These are phyloP conservation scores for Xylaria curta DNA, from an alignment of 495 filamentous ascomycete genomes.

Conservation along the genomic window DNA sequence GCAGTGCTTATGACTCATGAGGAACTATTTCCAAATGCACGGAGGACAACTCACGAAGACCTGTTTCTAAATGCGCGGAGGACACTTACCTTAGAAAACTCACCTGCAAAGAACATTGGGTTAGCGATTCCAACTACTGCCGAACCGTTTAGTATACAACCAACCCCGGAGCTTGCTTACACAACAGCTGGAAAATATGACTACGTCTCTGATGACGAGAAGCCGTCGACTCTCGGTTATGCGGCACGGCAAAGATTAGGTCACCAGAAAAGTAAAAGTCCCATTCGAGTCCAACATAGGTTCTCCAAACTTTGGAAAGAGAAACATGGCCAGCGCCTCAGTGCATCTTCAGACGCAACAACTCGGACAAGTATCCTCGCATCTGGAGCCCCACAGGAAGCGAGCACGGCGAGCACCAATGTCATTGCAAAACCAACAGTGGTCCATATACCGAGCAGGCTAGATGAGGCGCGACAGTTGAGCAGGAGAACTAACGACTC, in stretches of 20 bases:
- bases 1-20: constrained; percentile 35
- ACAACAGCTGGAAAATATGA: constrained; percentile 29
- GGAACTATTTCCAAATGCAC: constrained; percentile 26
- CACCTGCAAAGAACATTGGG: constrained; percentile 40
- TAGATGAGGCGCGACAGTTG: constrained; percentile 35
- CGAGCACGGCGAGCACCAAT: constrained; percentile 38
- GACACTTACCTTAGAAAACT: constrained; percentile 4
- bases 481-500: constrained; percentile 33
- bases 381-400: constrained; percentile 36
- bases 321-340: constrained; percentile 31
- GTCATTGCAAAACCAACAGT: constrained; percentile 39
- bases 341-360: constrained; percentile 33
- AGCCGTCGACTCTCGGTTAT: constrained; percentile 29
- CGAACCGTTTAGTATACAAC: constrained; percentile 40
- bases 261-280: constrained; percentile 27
- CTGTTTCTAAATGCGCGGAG: constrained; percentile 23
- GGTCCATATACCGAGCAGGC: constrained; percentile 42
- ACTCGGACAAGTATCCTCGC: constrained; percentile 40
- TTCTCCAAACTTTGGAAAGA: constrained; percentile 39
- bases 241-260: constrained; percentile 22
- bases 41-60: constrained; percentile 29
- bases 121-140: constrained; percentile 39
- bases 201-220: constrained; percentile 29
- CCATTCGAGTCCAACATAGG: constrained; percentile 27
- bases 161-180: constrained; percentile 43